Evolutionary conservation across 164 flowering plant species (phyloP), one percentile per base, ranked within the genome.

Genomic region (Dillenia turbinata): DNA sequence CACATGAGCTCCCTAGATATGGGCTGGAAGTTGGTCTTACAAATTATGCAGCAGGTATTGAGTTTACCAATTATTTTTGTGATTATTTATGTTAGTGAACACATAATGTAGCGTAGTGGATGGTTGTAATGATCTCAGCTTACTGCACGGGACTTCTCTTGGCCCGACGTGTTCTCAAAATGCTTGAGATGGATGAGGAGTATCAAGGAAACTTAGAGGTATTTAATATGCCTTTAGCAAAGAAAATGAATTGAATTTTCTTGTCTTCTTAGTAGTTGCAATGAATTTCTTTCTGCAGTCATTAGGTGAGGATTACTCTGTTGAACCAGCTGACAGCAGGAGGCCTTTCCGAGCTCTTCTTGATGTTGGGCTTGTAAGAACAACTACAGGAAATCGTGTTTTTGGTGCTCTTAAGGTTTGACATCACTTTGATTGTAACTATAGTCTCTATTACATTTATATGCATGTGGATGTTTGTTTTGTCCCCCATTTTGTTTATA

Each of bases 1-100:
- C 92, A 2, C 89, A 83, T 69, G 98, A 89, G 76, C 79, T 92
- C 44, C 98, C 98, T 54, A 77, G 58, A 8, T 92, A 80, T 79
- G 97, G 96, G 0, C 91, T 92, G 67, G 78, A 87, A 82, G 90
- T 89, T 8, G 98, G 98, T 19, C 89, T 89, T 16, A 88, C 98
- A 44, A 92, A 92, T 60, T 92, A 92, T 77, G 92, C 98, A 45
- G 96, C 98, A 62, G 96, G 98, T 89, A 75, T 56, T 9, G 2
- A 46, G 5, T n/a, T 9, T 48, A 9, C 16, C 58, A 1, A 16
- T 0, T 24, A 43, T 22, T 5, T 12, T 54, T 54, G 12, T 14
- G 44, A 2, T 52, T 22, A 12, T 26, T n/a, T 7, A 9, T 52
- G 16, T 43, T 9, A 11, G 17, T 54, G 9, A 3, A 12, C 40